A percentile compares a stretch with the other conserved stretches of the same genome.
Conservation (phyloP, 306 rosid species). For the Leucaena leucocephala region DNA sequence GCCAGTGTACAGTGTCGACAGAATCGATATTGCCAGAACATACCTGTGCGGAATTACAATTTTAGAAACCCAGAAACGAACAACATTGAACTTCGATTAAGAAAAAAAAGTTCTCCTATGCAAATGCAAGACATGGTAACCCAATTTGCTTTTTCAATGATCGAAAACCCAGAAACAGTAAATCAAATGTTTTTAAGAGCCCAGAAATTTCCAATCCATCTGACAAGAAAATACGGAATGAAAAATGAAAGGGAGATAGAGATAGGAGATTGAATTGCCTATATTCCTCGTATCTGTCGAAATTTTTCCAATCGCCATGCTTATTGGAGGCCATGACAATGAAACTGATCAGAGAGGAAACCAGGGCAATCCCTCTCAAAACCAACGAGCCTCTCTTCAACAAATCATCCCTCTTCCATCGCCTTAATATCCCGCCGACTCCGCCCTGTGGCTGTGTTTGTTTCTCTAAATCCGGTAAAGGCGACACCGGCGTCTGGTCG, state of each 20-base stretch:
- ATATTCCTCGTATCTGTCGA: slow-evolving; percentile 66
- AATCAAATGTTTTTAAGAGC: slow-evolving; percentile 4
- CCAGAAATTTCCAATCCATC: not conserved
- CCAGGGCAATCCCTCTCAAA: slow-evolving; percentile 59
- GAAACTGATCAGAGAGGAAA: slow-evolving; percentile 62
- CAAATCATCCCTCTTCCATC: slow-evolving; percentile 71
- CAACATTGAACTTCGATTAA: no score
- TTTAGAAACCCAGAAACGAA: not conserved
- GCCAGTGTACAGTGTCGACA: slow-evolving; percentile 58
- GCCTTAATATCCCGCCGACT: slow-evolving; percentile 46
- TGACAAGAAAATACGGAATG: not conserved
- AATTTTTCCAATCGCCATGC: slow-evolving; percentile 63
- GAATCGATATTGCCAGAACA: slow-evolving; percentile 53
- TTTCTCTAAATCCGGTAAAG: not conserved
- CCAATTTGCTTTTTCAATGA: not conserved
- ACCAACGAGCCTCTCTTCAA: slow-evolving; percentile 57
- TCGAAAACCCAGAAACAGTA: not conserved
- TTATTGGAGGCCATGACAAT: slow-evolving; percentile 65
- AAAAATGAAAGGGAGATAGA: slow-evolving; percentile 1
- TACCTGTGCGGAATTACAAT: slow-evolving; percentile 50
- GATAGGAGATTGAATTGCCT: slow-evolving; percentile 36
- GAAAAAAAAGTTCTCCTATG: no score
- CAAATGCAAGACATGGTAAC: no score
- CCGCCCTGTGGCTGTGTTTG: not conserved
- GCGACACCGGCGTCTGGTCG: not conserved